These are phyloP conservation scores for Gossypium davidsonii DNA, from an alignment of 441 rosid species.

Conservation along the genomic window DNA sequence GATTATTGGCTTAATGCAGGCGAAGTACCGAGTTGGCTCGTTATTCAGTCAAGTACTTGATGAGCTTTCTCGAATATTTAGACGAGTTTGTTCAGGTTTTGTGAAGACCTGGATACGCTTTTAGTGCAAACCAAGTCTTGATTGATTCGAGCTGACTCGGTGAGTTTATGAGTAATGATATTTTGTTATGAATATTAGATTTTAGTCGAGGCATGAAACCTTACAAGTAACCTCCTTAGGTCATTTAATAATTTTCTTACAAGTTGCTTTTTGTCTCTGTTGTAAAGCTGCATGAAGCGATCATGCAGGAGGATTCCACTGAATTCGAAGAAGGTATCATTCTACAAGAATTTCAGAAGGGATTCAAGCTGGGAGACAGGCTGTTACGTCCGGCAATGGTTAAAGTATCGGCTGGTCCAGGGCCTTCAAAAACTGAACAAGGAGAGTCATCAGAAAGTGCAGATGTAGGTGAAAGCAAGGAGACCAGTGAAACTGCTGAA, in stretches of 20 bases:
- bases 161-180: slow-evolving; percentile 16
- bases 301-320: slow-evolving; percentile 76
- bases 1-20: slow-evolving; percentile 48
- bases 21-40: slow-evolving; percentile 51
- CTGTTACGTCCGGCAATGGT: slow-evolving; percentile 94
- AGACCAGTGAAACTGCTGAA: slow-evolving; percentile 23
- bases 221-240: neutral
- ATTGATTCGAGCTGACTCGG: slow-evolving; percentile 52
- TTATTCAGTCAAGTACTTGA: slow-evolving; percentile 48
- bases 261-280: neutral
- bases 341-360: slow-evolving; percentile 74
- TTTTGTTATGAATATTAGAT: neutral
- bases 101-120: slow-evolving; percentile 48
- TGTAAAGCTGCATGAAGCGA: slow-evolving; percentile 82
- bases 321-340: slow-evolving; percentile 74
- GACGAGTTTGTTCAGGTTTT: slow-evolving; percentile 47
- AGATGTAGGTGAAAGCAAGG: slow-evolving; percentile 8
- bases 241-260: slow-evolving; percentile 16
- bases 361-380: slow-evolving; percentile 79
- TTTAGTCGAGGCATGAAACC: slow-evolving; percentile 6
- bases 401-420: slow-evolving; percentile 94
- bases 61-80: slow-evolving; percentile 31
- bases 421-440: slow-evolving; percentile 50
- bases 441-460: slow-evolving; percentile 31
- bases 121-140: slow-evolving; percentile 36